Base-by-base conservation (phyloP, 2,329 filamentous ascomycete genomes). In the Ceratocystis albifundus region DNA sequence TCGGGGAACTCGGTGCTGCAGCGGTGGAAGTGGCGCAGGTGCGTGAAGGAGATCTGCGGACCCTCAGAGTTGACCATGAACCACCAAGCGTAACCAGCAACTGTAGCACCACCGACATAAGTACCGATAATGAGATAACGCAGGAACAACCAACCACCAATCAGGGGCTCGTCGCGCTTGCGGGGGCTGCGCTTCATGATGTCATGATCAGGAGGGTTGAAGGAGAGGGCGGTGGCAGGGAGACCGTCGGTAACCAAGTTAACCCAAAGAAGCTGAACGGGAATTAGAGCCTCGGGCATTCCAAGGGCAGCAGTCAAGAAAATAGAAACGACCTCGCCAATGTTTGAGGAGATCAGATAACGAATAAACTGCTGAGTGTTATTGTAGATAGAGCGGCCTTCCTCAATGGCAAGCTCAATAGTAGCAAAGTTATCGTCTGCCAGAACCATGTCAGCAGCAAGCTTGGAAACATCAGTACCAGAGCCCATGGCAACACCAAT, bases 291-390 rank as follows among this genome's bases (percentile, higher is more conserved):
- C 78, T 99, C 95, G 22, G 94, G 94, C 90, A 99, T 96, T 70
- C 95, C 95, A 68, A 95, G 81, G 15, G 94, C 94, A 30, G 94
- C 94, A 12, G 94, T 99, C 72, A 99, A 78, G 83, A 99, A 99
- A 77, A 99, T 99, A 8, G 94, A 97, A 45, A 99, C 94, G 45
- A 99, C 94, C 76, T 99, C 94, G 72, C 94, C 95, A 71, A 99
- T 99, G 80, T 99, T 99, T 70, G 93, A 97, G 7, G 93, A 97
- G 75, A 99, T 99, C 69, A 99, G 84, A 76, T 99, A 99, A 62
- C 95, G 90, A 77, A 99, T 99, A 77, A 99, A 99, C 76, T 99
- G 94, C 75, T 99, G 94, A 4, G 94, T 99, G 82, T 99, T 99
- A 86, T 94, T 97, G 84, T 96, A 99, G 78, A 99, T 99, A 70